Evolutionary conservation across 331 rosid genomes (phyloP), one percentile per base, ranked within the genome.

Genomic region (Malus hybrid): DNA sequence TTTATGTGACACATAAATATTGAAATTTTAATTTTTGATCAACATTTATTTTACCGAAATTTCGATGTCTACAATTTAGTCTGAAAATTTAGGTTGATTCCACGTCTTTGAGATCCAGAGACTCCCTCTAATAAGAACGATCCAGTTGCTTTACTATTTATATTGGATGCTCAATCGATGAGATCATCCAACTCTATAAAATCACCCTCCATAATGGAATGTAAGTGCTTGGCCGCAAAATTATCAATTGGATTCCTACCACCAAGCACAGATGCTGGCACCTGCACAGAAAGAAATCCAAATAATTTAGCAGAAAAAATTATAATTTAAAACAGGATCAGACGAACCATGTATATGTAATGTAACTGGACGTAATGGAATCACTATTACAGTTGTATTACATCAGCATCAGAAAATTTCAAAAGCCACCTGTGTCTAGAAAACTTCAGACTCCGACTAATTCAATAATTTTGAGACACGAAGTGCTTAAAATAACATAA

Each of bases 121-220:
- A 65, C 70, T 10, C 50, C 22, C 44, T 67, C 56, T 60, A 60
- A 39, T 73, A 60, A 60, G 59, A 11, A 32, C 0, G 0, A 36
- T 52, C 80, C 62, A 75, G 57, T 15, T 65, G 55, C 39, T 71
- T 71, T 73, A 77, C 59, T 59, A 61, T 71, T 63, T 62, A 33
- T 34, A 39, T 24, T 19, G 28, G 75, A 78, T 32, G 54, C 20
- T 76, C 82, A 83, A 68, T 73, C 71, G 10, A 20, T 20, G 62
- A 91, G 88, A 84, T 92, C 97, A 64, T 89, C 81, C 82, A 89
- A 55, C 85, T 88, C 93, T 42, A 91, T 68, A 73, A 76, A 91
- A 83, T 86, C 90, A 27, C 76, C 90, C 69, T 91, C 87, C 54
- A 79, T 31, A 75, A 89, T 72, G 76, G 83, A 77, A 34, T 20